Evolutionary conservation across 2,329 filamentous ascomycete species (phyloP).

Genomic region (Fusarium musae): DNA sequence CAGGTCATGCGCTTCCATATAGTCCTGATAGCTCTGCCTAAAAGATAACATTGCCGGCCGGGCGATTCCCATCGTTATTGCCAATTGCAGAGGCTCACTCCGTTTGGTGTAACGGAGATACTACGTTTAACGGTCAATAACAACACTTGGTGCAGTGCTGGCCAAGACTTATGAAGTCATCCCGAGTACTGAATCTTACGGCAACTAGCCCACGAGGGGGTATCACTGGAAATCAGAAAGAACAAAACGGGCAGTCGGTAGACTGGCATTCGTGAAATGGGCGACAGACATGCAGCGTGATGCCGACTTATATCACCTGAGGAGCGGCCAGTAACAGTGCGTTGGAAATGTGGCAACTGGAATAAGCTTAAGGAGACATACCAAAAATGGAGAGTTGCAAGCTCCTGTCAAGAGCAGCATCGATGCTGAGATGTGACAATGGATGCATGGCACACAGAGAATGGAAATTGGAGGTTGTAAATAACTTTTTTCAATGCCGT

Average conservation of each 20-base stretch:
- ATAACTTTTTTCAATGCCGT: constrained; percentile 8
- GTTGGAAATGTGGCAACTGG: not conserved
- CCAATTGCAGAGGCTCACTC: constrained; percentile 17
- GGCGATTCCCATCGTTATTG: constrained; percentile 9
- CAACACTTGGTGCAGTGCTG: not conserved
- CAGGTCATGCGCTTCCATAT: constrained; percentile 12
- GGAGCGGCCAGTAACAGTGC: not conserved
- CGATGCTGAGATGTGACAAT: not conserved
- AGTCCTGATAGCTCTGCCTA: not conserved
- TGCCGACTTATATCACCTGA: not conserved
- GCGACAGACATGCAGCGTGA: constrained; percentile 1
- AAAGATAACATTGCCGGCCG: constrained; percentile 7
- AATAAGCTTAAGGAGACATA: not conserved
- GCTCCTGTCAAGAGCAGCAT: not conserved
- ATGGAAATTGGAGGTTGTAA: not conserved
- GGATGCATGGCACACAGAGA: not conserved
- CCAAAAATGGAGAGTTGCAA: not conserved
- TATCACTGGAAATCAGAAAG: not conserved
- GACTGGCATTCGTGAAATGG: not conserved
- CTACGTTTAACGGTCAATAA: constrained; percentile 19
- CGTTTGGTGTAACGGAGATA: constrained; percentile 24
- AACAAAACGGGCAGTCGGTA: not conserved
- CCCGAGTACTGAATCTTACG: not conserved
- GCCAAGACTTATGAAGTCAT: constrained; percentile 9
- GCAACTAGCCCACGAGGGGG: not conserved